Evolutionary conservation across 345 rosid species (phyloP), one percentile per base, ranked within the genome.

Genomic region (Carallia pectinifolia): DNA sequence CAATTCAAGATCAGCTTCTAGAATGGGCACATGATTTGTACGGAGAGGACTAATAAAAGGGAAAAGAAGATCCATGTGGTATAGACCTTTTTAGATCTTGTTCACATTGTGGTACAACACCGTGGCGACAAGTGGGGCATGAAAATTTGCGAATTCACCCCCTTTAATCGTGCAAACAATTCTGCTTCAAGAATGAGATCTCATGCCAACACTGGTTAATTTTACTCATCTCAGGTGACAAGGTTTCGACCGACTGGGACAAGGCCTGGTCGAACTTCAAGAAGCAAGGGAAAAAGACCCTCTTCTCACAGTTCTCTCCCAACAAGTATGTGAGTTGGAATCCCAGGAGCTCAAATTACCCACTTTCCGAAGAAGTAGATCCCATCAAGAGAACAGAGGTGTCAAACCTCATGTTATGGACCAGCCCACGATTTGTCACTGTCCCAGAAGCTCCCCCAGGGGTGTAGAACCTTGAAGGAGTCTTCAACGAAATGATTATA

Each of bases 281-380:
- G 90, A 91, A 89, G 73, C 87, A 79, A 55, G 95, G 97, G 73
- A 94, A 92, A 74, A 91, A 88, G 63, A 69, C 85, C 9, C 53
- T 88, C 34, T 85, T 90, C 71, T 84, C 97, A 0, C 76, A 75
- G 61, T 94, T 91, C 76, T 85, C 85, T 9, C 86, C 88, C 0
- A 55, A 90, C 79, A 94, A 94, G 77, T 94, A 94, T 65, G 98
- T 94, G 78, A 90, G 78, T 16, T 91, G 97, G 98, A 91, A 94
- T 72, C 97, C 97, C 4, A 86, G 62, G 69, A 85, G 76, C 65
- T 90, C 97, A 31, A 76, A 89, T 68, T 91, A 82, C 80, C 96
- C 97, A 0, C 78, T 85, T 48, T 94, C 97, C 10, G 98, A 94
- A 76, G 97, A 91, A 74, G 87, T 89, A 1, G 98, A 94, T 85